Conservation (phyloP, 495 filamentous ascomycete species). For the Hypoxylon trugodes region DNA sequence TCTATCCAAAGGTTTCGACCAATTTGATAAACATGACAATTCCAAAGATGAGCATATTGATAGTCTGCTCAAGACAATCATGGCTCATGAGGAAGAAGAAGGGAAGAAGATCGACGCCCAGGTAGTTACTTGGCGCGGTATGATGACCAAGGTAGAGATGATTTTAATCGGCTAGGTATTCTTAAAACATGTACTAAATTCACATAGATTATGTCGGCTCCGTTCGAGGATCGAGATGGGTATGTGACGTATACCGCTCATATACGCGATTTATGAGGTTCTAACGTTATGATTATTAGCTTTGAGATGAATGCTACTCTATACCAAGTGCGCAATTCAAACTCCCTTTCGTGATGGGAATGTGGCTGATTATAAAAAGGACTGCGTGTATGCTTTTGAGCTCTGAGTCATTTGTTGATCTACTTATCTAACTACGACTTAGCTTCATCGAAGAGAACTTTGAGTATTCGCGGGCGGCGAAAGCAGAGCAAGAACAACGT, state of each 20-base stretch:
- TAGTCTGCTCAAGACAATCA: slow-evolving; percentile 78
- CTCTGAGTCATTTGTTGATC: neutral
- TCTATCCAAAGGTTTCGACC: slow-evolving; percentile 81
- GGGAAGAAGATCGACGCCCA: slow-evolving; percentile 75
- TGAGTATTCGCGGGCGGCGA: slow-evolving; percentile 66
- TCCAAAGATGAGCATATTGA: slow-evolving; percentile 86
- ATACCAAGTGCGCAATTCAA: slow-evolving; percentile 74
- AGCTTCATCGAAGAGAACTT: slow-evolving; percentile 97
- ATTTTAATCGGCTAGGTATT: neutral
- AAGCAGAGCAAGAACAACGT: slow-evolving; percentile 62
- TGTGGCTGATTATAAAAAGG: slow-evolving; percentile 57
- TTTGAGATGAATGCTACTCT: slow-evolving; percentile 96
- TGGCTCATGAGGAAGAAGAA: slow-evolving; percentile 71
- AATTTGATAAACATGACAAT: slow-evolving; percentile 84
- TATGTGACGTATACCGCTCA: slow-evolving; percentile 50
- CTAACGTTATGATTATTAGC: slow-evolving; percentile 52
- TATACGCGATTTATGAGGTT: neutral
- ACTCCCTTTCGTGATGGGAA: neutral
- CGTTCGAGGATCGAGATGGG: slow-evolving; percentile 84
- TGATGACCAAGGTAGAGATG: slow-evolving; percentile 89
- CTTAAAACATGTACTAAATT: neutral
- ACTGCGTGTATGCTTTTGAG: slow-evolving; percentile 71
- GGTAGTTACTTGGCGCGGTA: slow-evolving; percentile 93
- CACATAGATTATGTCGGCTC: slow-evolving; percentile 79
- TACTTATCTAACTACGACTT: slow-evolving; percentile 27